These are phyloP conservation scores for Arxiozyma slooffiae DNA, from an alignment of 1,139 yeast species.

Conservation along the genomic window DNA sequence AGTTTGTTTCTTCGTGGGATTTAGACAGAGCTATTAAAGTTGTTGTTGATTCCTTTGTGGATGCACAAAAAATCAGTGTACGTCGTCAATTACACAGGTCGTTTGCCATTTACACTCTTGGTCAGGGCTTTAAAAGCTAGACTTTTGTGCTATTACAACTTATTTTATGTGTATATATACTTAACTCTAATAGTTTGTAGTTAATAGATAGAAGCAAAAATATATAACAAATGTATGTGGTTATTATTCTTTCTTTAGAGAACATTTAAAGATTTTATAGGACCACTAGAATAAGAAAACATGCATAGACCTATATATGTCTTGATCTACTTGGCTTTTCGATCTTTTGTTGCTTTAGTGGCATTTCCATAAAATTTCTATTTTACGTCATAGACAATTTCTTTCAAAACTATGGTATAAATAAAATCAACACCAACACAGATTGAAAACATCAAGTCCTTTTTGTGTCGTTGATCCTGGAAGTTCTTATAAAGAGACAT, in stretches of 20 bases:
- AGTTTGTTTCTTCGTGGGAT: slow-evolving; percentile 77
- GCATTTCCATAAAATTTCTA: slow-evolving; percentile 74
- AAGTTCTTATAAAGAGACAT: slow-evolving; percentile 71
- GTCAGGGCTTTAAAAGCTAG: slow-evolving; percentile 11
- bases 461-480: slow-evolving; percentile 42
- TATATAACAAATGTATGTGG: not conserved
- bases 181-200: too few relatives aligned
- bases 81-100: slow-evolving; percentile 78
- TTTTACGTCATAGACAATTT: too few relatives aligned
- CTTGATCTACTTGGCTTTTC: slow-evolving; percentile 12
- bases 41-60: slow-evolving; percentile 85
- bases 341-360: slow-evolving; percentile 43
- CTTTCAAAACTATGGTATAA: slow-evolving; percentile 75
- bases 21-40: slow-evolving; percentile 88
- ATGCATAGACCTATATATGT: not conserved
- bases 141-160: slow-evolving; percentile 1
- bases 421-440: slow-evolving; percentile 84
- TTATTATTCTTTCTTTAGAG: too few relatives aligned
- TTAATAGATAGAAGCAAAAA: not conserved
- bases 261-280: too few relatives aligned
- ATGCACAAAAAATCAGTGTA: slow-evolving; percentile 89
- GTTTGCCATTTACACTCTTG: slow-evolving; percentile 70
- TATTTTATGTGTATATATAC: too few relatives aligned
- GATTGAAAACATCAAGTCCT: slow-evolving; percentile 69
- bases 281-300: not conserved